Percentiles rank a stretch among this genome's conserved stretches.
These are phyloP conservation scores for Eucalyptus paniculata DNA, from an alignment of 345 rosid genomes.

Conservation along the genomic window DNA sequence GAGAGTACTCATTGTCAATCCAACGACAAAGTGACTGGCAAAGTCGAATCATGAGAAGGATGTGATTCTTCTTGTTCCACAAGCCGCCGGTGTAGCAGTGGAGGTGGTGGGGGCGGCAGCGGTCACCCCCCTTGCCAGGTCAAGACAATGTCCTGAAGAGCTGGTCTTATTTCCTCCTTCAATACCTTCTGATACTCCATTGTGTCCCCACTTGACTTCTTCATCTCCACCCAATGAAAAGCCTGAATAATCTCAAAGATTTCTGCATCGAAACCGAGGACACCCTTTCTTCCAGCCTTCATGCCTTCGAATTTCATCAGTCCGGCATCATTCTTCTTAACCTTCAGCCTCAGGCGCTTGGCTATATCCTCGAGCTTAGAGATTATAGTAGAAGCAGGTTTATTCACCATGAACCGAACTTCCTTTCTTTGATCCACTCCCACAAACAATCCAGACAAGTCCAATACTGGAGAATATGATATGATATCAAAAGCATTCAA, in stretches of 20 bases:
- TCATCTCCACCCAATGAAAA: slow-evolving; percentile 72
- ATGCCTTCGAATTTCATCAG: slow-evolving; percentile 48
- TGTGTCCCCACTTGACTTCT: slow-evolving; percentile 68
- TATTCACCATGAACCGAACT: slow-evolving; percentile 52
- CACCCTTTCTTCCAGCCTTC: slow-evolving; percentile 55
- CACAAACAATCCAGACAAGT: slow-evolving; percentile 69
- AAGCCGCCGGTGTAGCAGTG: neutral
- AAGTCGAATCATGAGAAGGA: neutral
- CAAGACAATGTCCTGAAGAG: slow-evolving; percentile 69
- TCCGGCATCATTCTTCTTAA: slow-evolving; percentile 56
- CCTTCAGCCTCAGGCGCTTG: slow-evolving; percentile 42
- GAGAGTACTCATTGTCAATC: neutral
- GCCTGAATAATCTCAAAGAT: slow-evolving; percentile 71
- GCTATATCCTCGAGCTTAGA: slow-evolving; percentile 62
- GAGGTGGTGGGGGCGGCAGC: neutral
- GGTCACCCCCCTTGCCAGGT: slow-evolving; percentile 67
- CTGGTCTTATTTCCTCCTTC: slow-evolving; percentile 67
- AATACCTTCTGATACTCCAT: slow-evolving; percentile 61
- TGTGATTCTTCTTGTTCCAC: neutral
- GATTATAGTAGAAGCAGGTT: slow-evolving; percentile 39
- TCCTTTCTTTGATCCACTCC: slow-evolving; percentile 50
- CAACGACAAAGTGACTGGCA: neutral
- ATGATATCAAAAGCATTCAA: slow-evolving; percentile 89
- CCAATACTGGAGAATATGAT: slow-evolving; percentile 66
- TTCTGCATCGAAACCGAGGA: slow-evolving; percentile 55